These are phyloP conservation scores for Dalechampia spathulata DNA, from an alignment of 441 rosid genomes.

Conservation along the genomic window DNA sequence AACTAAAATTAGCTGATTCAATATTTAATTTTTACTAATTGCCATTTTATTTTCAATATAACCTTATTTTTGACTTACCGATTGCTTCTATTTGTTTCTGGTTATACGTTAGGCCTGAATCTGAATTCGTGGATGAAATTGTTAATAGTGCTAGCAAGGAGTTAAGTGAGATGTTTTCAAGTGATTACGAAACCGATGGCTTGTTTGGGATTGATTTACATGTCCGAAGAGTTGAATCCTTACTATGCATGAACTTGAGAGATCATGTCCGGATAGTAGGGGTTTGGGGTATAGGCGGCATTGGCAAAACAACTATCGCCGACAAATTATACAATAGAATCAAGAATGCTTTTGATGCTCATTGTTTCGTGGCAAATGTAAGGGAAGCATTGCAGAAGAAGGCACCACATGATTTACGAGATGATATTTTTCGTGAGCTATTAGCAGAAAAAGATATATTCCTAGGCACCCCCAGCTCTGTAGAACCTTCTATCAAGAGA, in stretches of 20 bases:
- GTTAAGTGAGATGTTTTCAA: fast-evolving
- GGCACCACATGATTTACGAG: not conserved
- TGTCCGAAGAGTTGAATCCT: not conserved
- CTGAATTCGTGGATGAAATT: not conserved
- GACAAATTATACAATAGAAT: not conserved
- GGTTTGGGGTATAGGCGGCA: conserved; percentile 14
- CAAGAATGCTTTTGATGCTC: not conserved
- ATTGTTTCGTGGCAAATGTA: not conserved
- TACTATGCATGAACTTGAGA: not conserved
- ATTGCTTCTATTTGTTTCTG: not conserved
- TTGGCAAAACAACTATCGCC: conserved; percentile 12
- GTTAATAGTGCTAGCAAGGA: not conserved
- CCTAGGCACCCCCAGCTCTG: not conserved
- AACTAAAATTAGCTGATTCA: no score
- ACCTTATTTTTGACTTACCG: no score
- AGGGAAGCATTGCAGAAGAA: not conserved
- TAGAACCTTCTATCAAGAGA: not conserved
- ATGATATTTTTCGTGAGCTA: not conserved
- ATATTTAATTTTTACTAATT: no score
- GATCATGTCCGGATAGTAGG: not conserved
- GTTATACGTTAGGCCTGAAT: not conserved
- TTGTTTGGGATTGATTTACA: not conserved
- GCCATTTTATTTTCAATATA: no score
- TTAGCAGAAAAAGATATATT: not conserved
- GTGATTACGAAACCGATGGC: not conserved